These are phyloP conservation scores for Phytopythium kandeliae DNA, from an alignment of 352 stramenopile genomes.

Conservation along the genomic window DNA sequence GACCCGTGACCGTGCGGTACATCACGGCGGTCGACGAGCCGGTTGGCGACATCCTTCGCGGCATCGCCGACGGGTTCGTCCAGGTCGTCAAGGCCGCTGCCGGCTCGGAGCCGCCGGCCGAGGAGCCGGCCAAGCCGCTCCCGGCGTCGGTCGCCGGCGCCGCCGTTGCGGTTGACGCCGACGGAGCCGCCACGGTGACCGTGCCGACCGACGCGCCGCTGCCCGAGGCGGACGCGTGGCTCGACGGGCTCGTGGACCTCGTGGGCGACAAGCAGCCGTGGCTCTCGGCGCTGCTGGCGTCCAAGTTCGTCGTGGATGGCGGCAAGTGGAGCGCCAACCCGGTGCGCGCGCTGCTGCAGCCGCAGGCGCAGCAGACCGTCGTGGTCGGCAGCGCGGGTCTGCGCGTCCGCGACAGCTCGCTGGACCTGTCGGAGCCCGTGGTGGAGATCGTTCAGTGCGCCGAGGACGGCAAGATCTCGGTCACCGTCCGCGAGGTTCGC, in stretches of 20 bases:
- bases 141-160: slow-evolving; percentile 17
- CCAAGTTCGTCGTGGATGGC: slow-evolving; percentile 36
- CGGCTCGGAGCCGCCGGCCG: slow-evolving; percentile 7
- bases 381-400: slow-evolving; percentile 24
- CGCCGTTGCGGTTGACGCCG: slow-evolving; percentile 20
- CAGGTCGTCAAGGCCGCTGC: slow-evolving; percentile 29
- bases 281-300: slow-evolving; percentile 48
- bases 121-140: slow-evolving; percentile 4
- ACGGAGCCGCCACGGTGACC: slow-evolving; percentile 17
- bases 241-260: slow-evolving; percentile 26
- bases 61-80: slow-evolving; percentile 52
- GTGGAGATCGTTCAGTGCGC: slow-evolving; percentile 36
- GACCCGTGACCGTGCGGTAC: slow-evolving; percentile 75
- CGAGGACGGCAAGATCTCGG: slow-evolving; percentile 23
- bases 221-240: slow-evolving; percentile 33
- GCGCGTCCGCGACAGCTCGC: slow-evolving; percentile 33
- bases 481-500: slow-evolving; percentile 51
- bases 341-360: slow-evolving; percentile 41
- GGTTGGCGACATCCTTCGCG: slow-evolving; percentile 67
- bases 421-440: slow-evolving; percentile 29
- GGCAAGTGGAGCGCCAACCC: slow-evolving; percentile 74
- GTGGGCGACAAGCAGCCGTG: slow-evolving; percentile 33
- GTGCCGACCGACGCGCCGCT: slow-evolving; percentile 22
- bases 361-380: slow-evolving; percentile 41
- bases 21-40: slow-evolving; percentile 71